A percentile compares a stretch with the other conserved stretches of the same genome.
Conservation (phyloP, 108 stramenopile species). For the Cylindrotheca fusiformis region DNA sequence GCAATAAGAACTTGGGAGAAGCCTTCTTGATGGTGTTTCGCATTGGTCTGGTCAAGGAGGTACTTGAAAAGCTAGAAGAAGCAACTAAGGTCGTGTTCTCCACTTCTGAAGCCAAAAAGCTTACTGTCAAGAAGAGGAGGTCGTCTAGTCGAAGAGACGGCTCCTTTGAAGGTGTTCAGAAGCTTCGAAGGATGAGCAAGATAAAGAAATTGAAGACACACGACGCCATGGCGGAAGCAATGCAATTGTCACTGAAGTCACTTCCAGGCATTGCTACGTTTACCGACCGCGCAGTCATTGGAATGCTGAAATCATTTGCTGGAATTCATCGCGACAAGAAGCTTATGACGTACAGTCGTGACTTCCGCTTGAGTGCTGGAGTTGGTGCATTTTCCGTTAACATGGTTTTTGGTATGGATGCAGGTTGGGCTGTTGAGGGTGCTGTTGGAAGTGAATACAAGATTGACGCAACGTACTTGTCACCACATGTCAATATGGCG, state of each 20-base stretch:
- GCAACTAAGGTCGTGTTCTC: conserved; percentile 79
- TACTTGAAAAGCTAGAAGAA: conserved; percentile 66
- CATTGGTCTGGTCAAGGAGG: conserved; percentile 79
- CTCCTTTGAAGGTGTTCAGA: not conserved
- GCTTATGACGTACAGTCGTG: conserved; percentile 63
- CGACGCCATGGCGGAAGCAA: conserved; percentile 19
- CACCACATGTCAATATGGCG: conserved; percentile 95
- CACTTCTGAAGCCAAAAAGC: conserved; percentile 24
- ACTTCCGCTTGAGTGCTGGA: conserved; percentile 56
- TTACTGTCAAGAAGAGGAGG: conserved; percentile 13
- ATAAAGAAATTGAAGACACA: not conserved
- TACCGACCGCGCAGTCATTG: conserved; percentile 79
- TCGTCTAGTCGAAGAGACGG: not conserved
- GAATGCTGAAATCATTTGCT: conserved; percentile 80
- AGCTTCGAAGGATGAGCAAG: conserved; percentile 1
- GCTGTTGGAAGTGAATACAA: conserved; percentile 90
- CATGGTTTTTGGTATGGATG: conserved; percentile 93
- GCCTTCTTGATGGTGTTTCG: conserved; percentile 95
- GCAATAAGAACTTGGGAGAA: conserved; percentile 95
- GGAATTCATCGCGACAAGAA: conserved; percentile 74
- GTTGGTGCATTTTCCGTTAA: conserved; percentile 50
- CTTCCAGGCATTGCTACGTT: conserved; percentile 67
- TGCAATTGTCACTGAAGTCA: conserved; percentile 33
- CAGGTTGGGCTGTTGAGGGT: conserved; percentile 96
- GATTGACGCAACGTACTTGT: conserved; percentile 96